Evolutionary conservation across 306 rosid genomes (phyloP).

Genomic region (Mucuna pruriens): DNA sequence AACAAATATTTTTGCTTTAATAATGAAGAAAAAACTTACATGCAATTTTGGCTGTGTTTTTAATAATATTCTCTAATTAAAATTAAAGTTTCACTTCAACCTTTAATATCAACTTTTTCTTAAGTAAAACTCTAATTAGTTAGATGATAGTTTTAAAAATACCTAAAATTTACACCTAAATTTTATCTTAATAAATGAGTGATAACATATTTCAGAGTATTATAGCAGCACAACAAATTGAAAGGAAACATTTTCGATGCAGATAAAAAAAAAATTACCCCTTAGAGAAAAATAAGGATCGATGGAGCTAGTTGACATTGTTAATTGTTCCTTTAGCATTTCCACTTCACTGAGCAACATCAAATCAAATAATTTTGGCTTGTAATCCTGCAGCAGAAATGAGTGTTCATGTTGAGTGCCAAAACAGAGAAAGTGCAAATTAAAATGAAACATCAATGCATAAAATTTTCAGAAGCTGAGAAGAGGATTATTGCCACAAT

Average conservation of each 20-base stretch:
- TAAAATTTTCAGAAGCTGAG: background rate
- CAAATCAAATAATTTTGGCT: slow-evolving; percentile 56
- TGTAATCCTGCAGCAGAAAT: slow-evolving; percentile 50
- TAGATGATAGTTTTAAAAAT: no score
- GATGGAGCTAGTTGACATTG: slow-evolving; percentile 37
- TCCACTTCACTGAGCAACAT: slow-evolving; percentile 38
- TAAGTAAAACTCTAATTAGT: background rate
- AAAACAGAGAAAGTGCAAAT: background rate
- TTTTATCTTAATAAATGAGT: background rate
- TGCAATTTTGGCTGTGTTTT: no score
- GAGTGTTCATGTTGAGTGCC: background rate
- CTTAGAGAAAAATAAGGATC: slow-evolving; percentile 56
- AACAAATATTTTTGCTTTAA: no score
- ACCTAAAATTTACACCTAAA: background rate
- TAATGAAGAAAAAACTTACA: background rate
- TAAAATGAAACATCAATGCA: background rate
- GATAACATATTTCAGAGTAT: background rate
- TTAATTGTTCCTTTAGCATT: slow-evolving; percentile 38
- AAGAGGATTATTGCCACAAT: background rate
- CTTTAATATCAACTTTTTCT: background rate
- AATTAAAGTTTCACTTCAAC: background rate
- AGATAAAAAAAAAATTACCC: slow-evolving; percentile 44
- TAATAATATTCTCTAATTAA: no score
- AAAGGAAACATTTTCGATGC: background rate
- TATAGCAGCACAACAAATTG: background rate